Percentiles rank a stretch among this genome's conserved stretches.
Evolutionary conservation across 2,329 filamentous ascomycete species (phyloP).

Genomic region (Colletotrichum chlorophyti): DNA sequence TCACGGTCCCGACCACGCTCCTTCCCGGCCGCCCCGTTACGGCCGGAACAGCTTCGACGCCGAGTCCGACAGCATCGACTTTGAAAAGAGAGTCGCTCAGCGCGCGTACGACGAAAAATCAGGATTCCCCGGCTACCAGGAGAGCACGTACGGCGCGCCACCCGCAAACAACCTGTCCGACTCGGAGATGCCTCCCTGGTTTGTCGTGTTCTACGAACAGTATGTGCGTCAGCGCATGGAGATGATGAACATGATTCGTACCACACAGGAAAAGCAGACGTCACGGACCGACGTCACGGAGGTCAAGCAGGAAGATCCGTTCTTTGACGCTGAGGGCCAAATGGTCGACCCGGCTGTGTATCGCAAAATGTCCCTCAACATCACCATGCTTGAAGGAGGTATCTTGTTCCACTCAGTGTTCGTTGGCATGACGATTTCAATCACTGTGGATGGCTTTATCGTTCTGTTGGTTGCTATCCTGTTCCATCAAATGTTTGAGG

Average conservation of each 20-base stretch:
- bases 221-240: constrained; percentile 67
- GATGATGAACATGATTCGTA: constrained; percentile 61
- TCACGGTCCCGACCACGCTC: constrained; percentile 24
- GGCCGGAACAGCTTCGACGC: constrained; percentile 42
- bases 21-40: constrained; percentile 41
- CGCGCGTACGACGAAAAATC: constrained; percentile 45
- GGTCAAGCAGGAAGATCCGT: constrained; percentile 38
- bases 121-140: constrained; percentile 26
- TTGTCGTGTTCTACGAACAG: constrained; percentile 68
- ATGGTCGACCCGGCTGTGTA: constrained; percentile 53
- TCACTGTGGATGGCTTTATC: constrained; percentile 71
- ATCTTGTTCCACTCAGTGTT: constrained; percentile 83
- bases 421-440: constrained; percentile 75
- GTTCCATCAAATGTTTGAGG: constrained; percentile 75
- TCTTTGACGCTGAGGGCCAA: constrained; percentile 52
- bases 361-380: constrained; percentile 74
- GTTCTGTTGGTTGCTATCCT: constrained; percentile 72
- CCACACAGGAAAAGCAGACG: constrained; percentile 38
- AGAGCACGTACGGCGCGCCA: constrained; percentile 34
- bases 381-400: constrained; percentile 76
- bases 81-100: constrained; percentile 50
- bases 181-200: constrained; percentile 66
- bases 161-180: constrained; percentile 36
- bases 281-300: constrained; percentile 37
- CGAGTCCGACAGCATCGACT: constrained; percentile 35